Percentiles rank a stretch among this genome's conserved stretches.
phyloP scores from a whole-genome alignment of 805 yeast species.

The Spathaspora passalidarum region DNA sequence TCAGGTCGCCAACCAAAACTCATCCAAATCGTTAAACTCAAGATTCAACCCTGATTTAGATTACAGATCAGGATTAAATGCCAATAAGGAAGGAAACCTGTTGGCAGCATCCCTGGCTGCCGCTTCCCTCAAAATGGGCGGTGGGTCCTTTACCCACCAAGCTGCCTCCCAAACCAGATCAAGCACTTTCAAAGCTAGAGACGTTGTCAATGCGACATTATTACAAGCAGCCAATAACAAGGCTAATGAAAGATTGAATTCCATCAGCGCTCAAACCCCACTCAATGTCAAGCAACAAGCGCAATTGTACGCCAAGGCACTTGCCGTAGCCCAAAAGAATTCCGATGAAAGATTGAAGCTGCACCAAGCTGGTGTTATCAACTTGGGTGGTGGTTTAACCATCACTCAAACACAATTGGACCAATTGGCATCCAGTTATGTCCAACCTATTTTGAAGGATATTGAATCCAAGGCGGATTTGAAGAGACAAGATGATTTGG shows the following conservation, averaged over 20 bases:
- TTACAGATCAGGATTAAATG: constrained; percentile 36
- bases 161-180: constrained; percentile 26
- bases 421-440: constrained; percentile 72
- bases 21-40: constrained; percentile 36
- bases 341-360: constrained; percentile 50
- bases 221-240: constrained; percentile 47
- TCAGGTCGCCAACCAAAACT: constrained; percentile 35
- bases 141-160: constrained; percentile 23
- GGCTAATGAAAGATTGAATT: constrained; percentile 42
- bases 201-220: constrained; percentile 45
- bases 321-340: constrained; percentile 70
- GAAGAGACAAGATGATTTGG: constrained; percentile 53
- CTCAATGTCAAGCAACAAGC: constrained; percentile 42
- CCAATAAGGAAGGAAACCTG: constrained; percentile 32
- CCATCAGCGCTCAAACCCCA: constrained; percentile 26
- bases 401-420: constrained; percentile 76
- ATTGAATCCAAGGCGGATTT: constrained; percentile 65
- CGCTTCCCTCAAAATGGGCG: constrained; percentile 46
- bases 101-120: constrained; percentile 58
- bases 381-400: constrained; percentile 85
- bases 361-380: constrained; percentile 53
- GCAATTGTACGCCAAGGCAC: constrained; percentile 67
- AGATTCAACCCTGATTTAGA: constrained; percentile 42
- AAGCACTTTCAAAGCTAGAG: constrained; percentile 37
- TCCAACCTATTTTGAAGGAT: constrained; percentile 78